Evolutionary conservation across 345 rosid genomes (phyloP), one percentile per base, ranked within the genome.

Genomic region (Atalantia buxifolia): DNA sequence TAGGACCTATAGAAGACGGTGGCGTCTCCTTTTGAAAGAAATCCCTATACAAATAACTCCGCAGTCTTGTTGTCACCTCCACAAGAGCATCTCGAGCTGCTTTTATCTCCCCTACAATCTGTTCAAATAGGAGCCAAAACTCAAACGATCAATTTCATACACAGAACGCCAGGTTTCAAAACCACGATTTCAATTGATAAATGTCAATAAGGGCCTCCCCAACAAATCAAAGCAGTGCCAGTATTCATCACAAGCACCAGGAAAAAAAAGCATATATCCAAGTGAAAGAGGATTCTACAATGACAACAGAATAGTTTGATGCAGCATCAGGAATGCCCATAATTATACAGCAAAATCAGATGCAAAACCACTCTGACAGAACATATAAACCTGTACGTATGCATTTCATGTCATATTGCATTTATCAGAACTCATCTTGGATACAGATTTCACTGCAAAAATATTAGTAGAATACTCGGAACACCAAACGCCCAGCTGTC

Each of bases 31-130:
- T 92, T 68, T 87, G 91, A 76, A 82, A 89, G 68, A 86, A 83
- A 59, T 94, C 98, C 83, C 87, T 87, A 79, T 85, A 94, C 53
- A 93, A 77, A 77, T 88, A 90, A 89, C 90, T 93, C 72, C 93
- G 87, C 70, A 97, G 69, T 71, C 86, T 83, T 63, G 91, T 88
- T 4, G 99, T 94, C 86, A 97, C 84, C 85, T 94, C 98, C 71
- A 94, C 89, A 80, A 97, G 98, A 79, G 98, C 99, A 71, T 90
- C 86, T 62, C 99, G 91, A 74, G 98, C 98, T 65, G 94, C 91
- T 84, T 42, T 89, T 78, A 97, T 93, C 80, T 97, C 99, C 45
- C 99, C 99, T 73, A 87, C 89, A 77, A 97, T 97, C 99, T 96
- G 92, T 71, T 76, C 4, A 24, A 75, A 69, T 40, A 81, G 62